phyloP scores from a whole-genome alignment of 2,329 filamentous ascomycete species.

The Alternaria brassicae region DNA sequence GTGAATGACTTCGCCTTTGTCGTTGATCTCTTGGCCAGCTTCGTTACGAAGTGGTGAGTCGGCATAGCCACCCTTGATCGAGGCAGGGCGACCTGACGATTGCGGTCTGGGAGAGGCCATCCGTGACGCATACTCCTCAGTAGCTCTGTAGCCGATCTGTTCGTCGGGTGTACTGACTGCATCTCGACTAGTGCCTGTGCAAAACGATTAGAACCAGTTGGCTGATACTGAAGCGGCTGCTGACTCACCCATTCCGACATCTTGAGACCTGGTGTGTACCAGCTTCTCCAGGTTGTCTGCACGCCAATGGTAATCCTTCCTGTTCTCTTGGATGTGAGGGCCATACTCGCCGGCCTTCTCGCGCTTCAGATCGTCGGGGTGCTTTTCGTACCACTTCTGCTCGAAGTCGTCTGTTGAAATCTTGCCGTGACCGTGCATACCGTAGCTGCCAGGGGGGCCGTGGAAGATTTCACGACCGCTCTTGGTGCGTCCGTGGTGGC shows the following conservation, averaged over 20 bases:
- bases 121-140: conserved; percentile 81
- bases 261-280: conserved; percentile 69
- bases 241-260: conserved; percentile 61
- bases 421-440: conserved; percentile 85
- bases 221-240: conserved; percentile 17
- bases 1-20: conserved; percentile 73
- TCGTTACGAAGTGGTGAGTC: conserved; percentile 62
- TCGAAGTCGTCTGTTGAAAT: conserved; percentile 81
- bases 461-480: conserved; percentile 74
- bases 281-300: conserved; percentile 90
- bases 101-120: conserved; percentile 71
- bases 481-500: conserved; percentile 69
- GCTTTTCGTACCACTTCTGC: conserved; percentile 90
- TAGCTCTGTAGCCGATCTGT: conserved; percentile 86
- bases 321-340: conserved; percentile 63
- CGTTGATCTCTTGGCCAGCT: conserved; percentile 53
- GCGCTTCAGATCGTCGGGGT: conserved; percentile 77
- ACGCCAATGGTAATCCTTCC: conserved; percentile 82
- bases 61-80: conserved; percentile 55
- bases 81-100: conserved; percentile 55
- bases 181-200: conserved; percentile 67
- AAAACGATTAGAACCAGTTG: conserved; percentile 58
- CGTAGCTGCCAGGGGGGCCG: conserved; percentile 87
- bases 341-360: conserved; percentile 75
- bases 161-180: conserved; percentile 82